phyloP scores from a whole-genome alignment of 192 early-diverging fungal genomes.

The Coemansia brasiliensis region DNA sequence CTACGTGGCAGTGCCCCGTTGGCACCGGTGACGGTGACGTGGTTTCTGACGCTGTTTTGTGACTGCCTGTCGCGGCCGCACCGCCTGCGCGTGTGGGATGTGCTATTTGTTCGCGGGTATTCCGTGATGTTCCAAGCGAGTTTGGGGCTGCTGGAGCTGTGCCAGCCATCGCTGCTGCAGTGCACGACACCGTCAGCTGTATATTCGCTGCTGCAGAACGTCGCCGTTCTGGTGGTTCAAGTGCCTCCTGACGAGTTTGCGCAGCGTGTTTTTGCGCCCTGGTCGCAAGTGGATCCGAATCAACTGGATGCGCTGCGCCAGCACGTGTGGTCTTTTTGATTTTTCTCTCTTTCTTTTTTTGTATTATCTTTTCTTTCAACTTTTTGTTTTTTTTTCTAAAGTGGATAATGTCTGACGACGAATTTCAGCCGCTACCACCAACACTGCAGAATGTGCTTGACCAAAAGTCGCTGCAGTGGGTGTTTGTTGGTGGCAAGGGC shows the following conservation, averaged over 20 bases:
- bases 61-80: slow-evolving; percentile 54
- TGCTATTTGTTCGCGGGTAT: slow-evolving; percentile 58
- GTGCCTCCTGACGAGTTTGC: slow-evolving; percentile 52
- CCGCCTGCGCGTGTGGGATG: slow-evolving; percentile 59
- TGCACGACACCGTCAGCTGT: slow-evolving; percentile 50
- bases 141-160: slow-evolving; percentile 54
- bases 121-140: slow-evolving; percentile 53
- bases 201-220: slow-evolving; percentile 56
- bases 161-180: slow-evolving; percentile 45
- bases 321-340: not conserved
- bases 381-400: slow-evolving; percentile 7
- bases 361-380: slow-evolving; percentile 2
- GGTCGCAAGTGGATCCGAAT: slow-evolving; percentile 14
- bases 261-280: slow-evolving; percentile 21
- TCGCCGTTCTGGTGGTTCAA: slow-evolving; percentile 27
- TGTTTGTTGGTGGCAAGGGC: slow-evolving; percentile 99
- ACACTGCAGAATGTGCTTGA: slow-evolving; percentile 95
- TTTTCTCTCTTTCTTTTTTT: not conserved
- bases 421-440: slow-evolving; percentile 74
- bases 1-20: slow-evolving; percentile 30
- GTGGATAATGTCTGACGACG: slow-evolving; percentile 66
- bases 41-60: slow-evolving; percentile 59
- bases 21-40: slow-evolving; percentile 58
- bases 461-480: slow-evolving; percentile 94
- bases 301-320: slow-evolving; percentile 15